A percentile compares a stretch with the other conserved stretches of the same genome.
phyloP scores from a whole-genome alignment of 2,329 filamentous ascomycete species.

The Microascus cirrosus region DNA sequence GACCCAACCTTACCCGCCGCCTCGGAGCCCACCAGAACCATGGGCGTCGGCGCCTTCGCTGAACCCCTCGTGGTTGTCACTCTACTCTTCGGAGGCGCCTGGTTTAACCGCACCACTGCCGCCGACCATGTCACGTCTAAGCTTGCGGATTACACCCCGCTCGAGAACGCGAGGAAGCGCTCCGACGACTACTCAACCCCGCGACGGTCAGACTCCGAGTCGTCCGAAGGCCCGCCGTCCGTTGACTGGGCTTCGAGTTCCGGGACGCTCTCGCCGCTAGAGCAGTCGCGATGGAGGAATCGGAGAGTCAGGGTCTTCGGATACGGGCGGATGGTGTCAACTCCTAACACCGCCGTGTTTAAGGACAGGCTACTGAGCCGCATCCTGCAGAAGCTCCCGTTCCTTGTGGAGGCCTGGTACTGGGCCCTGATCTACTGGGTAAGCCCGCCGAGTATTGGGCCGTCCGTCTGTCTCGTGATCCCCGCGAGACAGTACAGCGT shows the following conservation, averaged over 20 bases:
- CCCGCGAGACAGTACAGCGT: background rate
- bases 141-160: constrained; percentile 5
- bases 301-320: constrained; percentile 10
- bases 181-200: constrained; percentile 8
- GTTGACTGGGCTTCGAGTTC: constrained; percentile 7
- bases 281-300: constrained; percentile 9
- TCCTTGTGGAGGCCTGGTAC: constrained; percentile 66
- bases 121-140: constrained; percentile 3
- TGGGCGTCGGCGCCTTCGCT: constrained; percentile 27
- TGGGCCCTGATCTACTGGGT: constrained; percentile 72
- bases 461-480: background rate
- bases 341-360: constrained; percentile 52
- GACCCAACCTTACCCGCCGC: background rate
- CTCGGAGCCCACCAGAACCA: constrained; percentile 9
- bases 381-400: constrained; percentile 56
- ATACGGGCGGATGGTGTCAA: constrained; percentile 30
- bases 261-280: constrained; percentile 6
- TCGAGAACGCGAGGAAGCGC: constrained; percentile 8
- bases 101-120: constrained; percentile 26
- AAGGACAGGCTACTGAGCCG: constrained; percentile 50
- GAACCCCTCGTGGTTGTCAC: constrained; percentile 30
- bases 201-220: constrained; percentile 6
- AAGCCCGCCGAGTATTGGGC: constrained; percentile 17
- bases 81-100: constrained; percentile 30
- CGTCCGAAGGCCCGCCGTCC: constrained; percentile 4